Percentiles rank a stretch among this genome's conserved stretches.
phyloP scores from a whole-genome alignment of 2,329 filamentous ascomycete genomes.

The Fusarium robinianum region DNA sequence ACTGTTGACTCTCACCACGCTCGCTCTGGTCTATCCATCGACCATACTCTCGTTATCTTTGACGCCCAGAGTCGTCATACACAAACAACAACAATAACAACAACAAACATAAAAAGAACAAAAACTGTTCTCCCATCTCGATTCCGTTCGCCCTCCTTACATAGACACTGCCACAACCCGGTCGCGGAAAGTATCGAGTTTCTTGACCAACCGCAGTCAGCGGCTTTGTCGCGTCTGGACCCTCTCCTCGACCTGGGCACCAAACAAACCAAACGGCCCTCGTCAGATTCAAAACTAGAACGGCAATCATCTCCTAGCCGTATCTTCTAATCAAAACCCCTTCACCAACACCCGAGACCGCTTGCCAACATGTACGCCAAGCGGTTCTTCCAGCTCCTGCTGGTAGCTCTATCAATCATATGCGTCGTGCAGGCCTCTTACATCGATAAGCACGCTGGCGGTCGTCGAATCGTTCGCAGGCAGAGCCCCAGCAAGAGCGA shows the following conservation, averaged over 20 bases:
- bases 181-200: constrained; percentile 10
- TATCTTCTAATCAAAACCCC: constrained; percentile 2
- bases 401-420: constrained; percentile 54
- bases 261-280: constrained; percentile 8
- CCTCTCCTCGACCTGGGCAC: background rate
- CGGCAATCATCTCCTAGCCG: background rate
- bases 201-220: constrained; percentile 6
- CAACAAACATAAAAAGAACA: constrained; percentile 11
- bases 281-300: constrained; percentile 18
- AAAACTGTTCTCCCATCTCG: constrained; percentile 2
- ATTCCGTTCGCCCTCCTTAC: constrained; percentile 8
- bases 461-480: constrained; percentile 28
- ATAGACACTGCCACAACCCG: constrained; percentile 8
- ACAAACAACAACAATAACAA: too few relatives aligned
- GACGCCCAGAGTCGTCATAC: too few relatives aligned
- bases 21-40: too few relatives aligned
- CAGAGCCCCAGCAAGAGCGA: constrained; percentile 25
- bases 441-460: constrained; percentile 32
- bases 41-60: too few relatives aligned
- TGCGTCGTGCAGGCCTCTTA: constrained; percentile 51
- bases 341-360: constrained; percentile 1
- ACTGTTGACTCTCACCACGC: too few relatives aligned
- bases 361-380: constrained; percentile 51
- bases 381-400: constrained; percentile 51
- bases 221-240: constrained; percentile 9